Evolutionary conservation across 345 rosid genomes (phyloP), one percentile per base, ranked within the genome.

Genomic region (Cardamine chenopodiifolia): DNA sequence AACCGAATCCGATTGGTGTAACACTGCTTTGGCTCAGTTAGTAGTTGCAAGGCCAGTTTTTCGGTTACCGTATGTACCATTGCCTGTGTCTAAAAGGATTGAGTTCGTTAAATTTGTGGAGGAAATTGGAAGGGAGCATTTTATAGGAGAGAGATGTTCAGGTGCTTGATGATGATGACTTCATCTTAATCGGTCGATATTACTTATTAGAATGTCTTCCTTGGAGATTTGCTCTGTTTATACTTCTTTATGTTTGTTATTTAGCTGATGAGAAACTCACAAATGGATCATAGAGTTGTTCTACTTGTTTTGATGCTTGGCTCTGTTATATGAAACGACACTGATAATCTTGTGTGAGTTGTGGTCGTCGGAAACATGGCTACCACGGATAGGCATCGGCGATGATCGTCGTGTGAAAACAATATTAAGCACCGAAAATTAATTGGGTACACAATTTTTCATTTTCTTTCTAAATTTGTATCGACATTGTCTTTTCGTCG

Each of bases 1-100:
- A 94, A 80, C 93, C 96, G 7, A 89, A 90, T 73, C 93, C 96
- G 2, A 87, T 89, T 70, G 93, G 88, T n/a, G 79, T 94, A 92
- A 91, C 85, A 92, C 92, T 2, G 96, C 97, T 44, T 88, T 90
- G 65, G 92, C 97, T 31, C 97, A 89, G 68, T 85, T 95, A 1
- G 97, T 97, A 40, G 96, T 89, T 37, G 88, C 83, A 7, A 84
- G 86, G 68, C 98, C 97, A 1, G 86, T 91, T 62, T 91, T 90
- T 82, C 79, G 92, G 78, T 82, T 91, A 40, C 98, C 97, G 4
- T 88, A 86, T 39, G 87, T 85, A 25, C 98, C 97, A 6, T 88
- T 94, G 57, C 82, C 97, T 25, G 70, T 62, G 52, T 72, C 78
- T 6, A 83, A 87, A 82, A 82, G 98, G 76, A 58, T 84, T 15